Evolutionary conservation across 805 yeast genomes (phyloP).

Genomic region (Blastobotrys terrestris): DNA sequence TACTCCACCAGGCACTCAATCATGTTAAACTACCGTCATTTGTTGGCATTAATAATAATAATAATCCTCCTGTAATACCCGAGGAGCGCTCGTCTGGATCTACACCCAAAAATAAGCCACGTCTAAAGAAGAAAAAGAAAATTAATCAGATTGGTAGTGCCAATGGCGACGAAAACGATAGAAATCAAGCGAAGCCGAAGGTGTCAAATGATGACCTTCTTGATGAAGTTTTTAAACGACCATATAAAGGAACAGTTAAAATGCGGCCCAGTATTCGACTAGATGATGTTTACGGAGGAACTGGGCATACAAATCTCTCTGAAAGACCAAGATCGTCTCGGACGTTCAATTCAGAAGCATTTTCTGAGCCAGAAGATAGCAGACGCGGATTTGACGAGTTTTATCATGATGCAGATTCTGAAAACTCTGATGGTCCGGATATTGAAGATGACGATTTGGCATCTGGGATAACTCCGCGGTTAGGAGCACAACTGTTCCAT

Average conservation of each 20-base stretch:
- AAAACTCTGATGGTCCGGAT: slow-evolving; percentile 5
- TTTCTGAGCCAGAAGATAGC: slow-evolving; percentile 6
- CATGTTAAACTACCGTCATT: background rate
- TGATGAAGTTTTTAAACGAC: slow-evolving; percentile 27
- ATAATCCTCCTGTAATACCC: background rate
- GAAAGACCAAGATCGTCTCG: background rate
- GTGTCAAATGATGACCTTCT: slow-evolving; percentile 25
- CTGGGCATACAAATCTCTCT: background rate
- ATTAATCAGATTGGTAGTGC: background rate
- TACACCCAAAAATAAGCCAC: background rate
- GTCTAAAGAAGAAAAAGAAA: background rate
- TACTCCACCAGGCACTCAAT: slow-evolving; percentile 4
- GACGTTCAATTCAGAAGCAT: background rate
- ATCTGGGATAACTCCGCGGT: background rate
- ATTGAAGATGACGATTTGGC: background rate
- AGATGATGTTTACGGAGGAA: background rate
- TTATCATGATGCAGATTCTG: slow-evolving; percentile 4
- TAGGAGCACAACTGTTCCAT: background rate
- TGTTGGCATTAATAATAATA: background rate
- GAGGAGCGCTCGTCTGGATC: background rate
- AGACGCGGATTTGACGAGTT: background rate
- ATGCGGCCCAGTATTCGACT: slow-evolving; percentile 1
- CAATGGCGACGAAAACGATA: slow-evolving; percentile 4
- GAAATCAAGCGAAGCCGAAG: slow-evolving; percentile 12
- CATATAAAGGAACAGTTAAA: slow-evolving; percentile 24